Evolutionary conservation across 805 yeast genomes (phyloP), one percentile per base, ranked within the genome.

Genomic region (Wickerhamomyces tratensis): DNA sequence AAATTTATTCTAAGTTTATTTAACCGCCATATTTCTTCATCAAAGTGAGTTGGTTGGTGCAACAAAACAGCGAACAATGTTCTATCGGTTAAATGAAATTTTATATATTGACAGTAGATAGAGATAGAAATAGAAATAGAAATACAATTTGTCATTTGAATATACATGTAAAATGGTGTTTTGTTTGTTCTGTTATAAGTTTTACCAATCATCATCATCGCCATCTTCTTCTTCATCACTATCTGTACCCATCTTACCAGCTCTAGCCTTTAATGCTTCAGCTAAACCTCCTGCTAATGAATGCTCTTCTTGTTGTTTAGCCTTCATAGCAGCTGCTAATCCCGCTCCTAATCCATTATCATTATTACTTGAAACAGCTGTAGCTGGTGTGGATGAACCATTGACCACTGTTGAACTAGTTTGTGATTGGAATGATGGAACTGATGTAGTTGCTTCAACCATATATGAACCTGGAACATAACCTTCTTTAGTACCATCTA

Each of bases 401-500:
- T 43, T 13, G 56, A 54, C 25, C 52, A 51, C 5, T 14, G 12
- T 8, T 13, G 39, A 14, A 36, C 59, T 57, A 37, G 57, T 50
- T 38, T 46, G 52, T 33, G 60, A 51, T 34, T 45, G 54, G 12
- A 71, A 59, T 8, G 72, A 33, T 15, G 51, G 64, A 12, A 76
- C 61, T 6, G 72, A 63, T 8, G 55, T 43, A 1, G 55, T 37
- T 1, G 58, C 61, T 46, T 76, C 77, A 20, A 69, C 78, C 55
- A 91, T 77, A 58, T 89, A 93, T n/a, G 89, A 85, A 25, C 93
- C 82, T 12, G 99, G 99, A 11, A 93, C 91, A 98, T 98, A 93
- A 6, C 99, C 99, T 59, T 88, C 93, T 43, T 68, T 74, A 1
- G 81, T 57, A 36, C 85, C 93, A 54, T 83, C 89, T 46, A 82